These are phyloP conservation scores for Pseudogymnoascus sp. DNA, from an alignment of 2,329 filamentous ascomycete genomes.

Conservation along the genomic window DNA sequence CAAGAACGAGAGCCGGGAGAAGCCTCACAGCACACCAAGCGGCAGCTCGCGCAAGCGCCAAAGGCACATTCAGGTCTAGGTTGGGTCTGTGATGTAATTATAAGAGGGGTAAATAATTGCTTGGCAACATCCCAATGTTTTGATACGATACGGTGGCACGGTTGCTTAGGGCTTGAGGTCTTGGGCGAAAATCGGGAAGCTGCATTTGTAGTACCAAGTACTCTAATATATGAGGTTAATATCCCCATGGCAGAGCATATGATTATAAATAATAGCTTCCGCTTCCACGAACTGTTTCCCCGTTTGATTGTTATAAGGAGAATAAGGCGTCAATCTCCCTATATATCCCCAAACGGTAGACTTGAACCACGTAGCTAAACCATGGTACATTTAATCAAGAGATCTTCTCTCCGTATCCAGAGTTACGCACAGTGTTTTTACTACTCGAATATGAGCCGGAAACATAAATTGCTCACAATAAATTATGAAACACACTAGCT, in stretches of 20 bases:
- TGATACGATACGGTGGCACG: not conserved
- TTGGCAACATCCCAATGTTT: not conserved
- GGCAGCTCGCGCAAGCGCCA: conserved; percentile 6
- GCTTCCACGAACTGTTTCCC: not conserved
- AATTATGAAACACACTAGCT: not conserved
- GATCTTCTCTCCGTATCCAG: not conserved
- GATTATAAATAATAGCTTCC: not conserved
- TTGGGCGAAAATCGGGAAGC: not conserved
- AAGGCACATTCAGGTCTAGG: not conserved
- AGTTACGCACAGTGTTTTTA: not conserved
- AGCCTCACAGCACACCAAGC: conserved; percentile 31
- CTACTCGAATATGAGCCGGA: not conserved
- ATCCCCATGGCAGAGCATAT: not conserved
- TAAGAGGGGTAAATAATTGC: not conserved
- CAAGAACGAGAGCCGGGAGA: conserved; percentile 54
- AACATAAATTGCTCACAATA: conserved; percentile 7
- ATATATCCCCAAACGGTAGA: not conserved
- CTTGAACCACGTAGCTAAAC: not conserved
- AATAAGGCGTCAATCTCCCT: not conserved
- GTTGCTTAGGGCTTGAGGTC: not conserved
- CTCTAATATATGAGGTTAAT: not conserved
- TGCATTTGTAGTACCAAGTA: not conserved
- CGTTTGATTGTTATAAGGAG: not conserved
- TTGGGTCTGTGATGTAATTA: not conserved
- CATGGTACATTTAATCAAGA: not conserved